These are phyloP conservation scores for Lactarius indigo DNA, from an alignment of 768 basidiomycete genomes.

Conservation along the genomic window DNA sequence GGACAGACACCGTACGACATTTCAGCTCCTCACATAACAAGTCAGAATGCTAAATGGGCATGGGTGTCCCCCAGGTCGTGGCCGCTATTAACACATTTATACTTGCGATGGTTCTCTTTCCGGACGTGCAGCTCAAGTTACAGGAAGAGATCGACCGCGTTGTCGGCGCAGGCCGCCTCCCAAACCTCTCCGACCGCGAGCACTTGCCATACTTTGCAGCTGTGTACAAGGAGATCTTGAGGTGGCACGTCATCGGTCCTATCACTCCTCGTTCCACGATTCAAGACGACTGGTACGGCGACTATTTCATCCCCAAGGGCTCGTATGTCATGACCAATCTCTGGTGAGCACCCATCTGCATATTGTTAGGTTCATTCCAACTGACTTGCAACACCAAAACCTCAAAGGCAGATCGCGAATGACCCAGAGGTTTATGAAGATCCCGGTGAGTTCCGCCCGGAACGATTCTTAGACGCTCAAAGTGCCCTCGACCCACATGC, in stretches of 20 bases:
- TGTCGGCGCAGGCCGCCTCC: constrained; percentile 25
- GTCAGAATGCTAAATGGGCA: not conserved
- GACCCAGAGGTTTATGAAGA: constrained; percentile 17
- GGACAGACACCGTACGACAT: constrained; percentile 17
- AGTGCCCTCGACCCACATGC: constrained; percentile 14
- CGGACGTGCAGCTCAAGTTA: constrained; percentile 27
- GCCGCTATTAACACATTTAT: constrained; percentile 23
- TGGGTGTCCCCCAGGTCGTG: constrained; percentile 10
- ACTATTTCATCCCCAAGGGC: constrained; percentile 28
- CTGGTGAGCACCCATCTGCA: constrained; percentile 17
- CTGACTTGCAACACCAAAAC: not conserved
- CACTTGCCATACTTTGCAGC: constrained; percentile 29
- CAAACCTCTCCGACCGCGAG: constrained; percentile 22
- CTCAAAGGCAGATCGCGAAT: constrained; percentile 14
- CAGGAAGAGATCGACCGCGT: constrained; percentile 29
- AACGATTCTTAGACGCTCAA: constrained; percentile 17
- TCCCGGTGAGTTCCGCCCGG: constrained; percentile 24
- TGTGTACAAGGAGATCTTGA: constrained; percentile 27
- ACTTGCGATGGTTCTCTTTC: constrained; percentile 26
- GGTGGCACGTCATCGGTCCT: constrained; percentile 29
- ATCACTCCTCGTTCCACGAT: constrained; percentile 14
- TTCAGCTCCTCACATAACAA: not conserved
- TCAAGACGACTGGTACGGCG: constrained; percentile 26
- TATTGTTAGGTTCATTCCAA: not conserved
- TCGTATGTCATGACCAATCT: constrained; percentile 24